These are phyloP conservation scores for Gossypium schwendimanii DNA, from an alignment of 441 rosid species.

Conservation along the genomic window DNA sequence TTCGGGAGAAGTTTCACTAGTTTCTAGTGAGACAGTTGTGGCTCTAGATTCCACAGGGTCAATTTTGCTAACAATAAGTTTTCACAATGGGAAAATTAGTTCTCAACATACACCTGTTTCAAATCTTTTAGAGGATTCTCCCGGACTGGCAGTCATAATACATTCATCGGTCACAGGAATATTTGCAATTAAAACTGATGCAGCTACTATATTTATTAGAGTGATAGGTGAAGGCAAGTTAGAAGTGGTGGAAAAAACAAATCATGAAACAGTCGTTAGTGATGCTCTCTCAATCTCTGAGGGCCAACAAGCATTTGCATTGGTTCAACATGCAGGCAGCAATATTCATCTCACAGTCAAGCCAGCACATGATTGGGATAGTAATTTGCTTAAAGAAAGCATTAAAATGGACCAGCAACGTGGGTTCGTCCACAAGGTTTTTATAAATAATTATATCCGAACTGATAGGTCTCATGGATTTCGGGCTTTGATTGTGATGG, in stretches of 20 bases:
- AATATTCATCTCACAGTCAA: conserved; percentile 70
- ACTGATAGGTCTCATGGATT: conserved; percentile 92
- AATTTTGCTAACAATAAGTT: conserved; percentile 47
- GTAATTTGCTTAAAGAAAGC: conserved; percentile 64
- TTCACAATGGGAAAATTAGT: conserved; percentile 49
- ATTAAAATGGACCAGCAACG: conserved; percentile 65
- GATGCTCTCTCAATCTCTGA: conserved; percentile 66
- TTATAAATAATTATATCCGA: conserved; percentile 76
- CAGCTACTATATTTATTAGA: conserved; percentile 39
- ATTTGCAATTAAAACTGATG: conserved; percentile 47
- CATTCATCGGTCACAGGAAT: conserved; percentile 50
- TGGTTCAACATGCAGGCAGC: conserved; percentile 53
- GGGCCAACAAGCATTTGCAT: conserved; percentile 65
- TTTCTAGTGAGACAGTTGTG: conserved; percentile 61
- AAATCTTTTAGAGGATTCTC: conserved; percentile 44
- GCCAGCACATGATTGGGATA: conserved; percentile 53
- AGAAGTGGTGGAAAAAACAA: conserved; percentile 60
- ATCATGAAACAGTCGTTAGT: conserved; percentile 59
- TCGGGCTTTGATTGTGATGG: conserved; percentile 94
- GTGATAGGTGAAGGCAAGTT: conserved; percentile 51
- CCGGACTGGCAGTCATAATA: conserved; percentile 44
- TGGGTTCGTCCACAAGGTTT: conserved; percentile 85
- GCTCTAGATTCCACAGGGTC: conserved; percentile 65
- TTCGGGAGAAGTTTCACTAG: conserved; percentile 49
- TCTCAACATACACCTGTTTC: conserved; percentile 49